phyloP scores from a whole-genome alignment of 148 eudicot species.

The Camellia japonica region DNA sequence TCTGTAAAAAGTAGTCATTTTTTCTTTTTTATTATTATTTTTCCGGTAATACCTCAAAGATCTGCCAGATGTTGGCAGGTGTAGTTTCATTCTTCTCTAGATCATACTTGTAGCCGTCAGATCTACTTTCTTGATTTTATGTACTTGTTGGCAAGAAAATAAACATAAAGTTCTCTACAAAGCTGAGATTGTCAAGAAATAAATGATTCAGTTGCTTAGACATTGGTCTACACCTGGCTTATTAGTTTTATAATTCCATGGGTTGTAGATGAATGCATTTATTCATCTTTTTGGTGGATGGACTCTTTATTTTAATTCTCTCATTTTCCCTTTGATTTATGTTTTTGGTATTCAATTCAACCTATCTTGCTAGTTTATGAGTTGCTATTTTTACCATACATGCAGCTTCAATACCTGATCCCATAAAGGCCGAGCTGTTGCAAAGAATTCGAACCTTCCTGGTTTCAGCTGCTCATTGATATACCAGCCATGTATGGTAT shows the following conservation, averaged over 20 bases:
- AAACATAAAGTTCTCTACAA: no score
- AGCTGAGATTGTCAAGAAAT: no score
- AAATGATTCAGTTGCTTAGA: background rate
- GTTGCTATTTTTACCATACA: background rate
- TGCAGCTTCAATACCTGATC: constrained; percentile 70
- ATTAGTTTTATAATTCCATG: background rate
- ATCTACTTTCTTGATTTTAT: background rate
- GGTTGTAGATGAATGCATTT: background rate
- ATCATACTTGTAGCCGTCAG: no score
- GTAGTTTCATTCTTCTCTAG: no score
- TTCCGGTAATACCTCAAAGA: no score
- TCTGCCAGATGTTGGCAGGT: no score
- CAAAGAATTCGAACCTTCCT: constrained; percentile 63
- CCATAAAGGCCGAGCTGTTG: constrained; percentile 70
- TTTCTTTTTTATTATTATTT: no score
- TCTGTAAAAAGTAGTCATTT: no score
- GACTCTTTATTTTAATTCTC: background rate
- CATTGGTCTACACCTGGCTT: constrained; percentile 6
- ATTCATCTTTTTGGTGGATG: background rate
- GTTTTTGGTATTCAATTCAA: background rate
- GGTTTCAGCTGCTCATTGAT: constrained; percentile 55
- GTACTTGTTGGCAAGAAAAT: background rate
- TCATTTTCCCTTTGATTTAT: background rate
- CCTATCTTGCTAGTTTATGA: background rate
- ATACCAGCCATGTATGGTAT: background rate